Base-by-base conservation (phyloP, 2,329 filamentous ascomycete genomes). In the Stachybotrys echinatus region DNA sequence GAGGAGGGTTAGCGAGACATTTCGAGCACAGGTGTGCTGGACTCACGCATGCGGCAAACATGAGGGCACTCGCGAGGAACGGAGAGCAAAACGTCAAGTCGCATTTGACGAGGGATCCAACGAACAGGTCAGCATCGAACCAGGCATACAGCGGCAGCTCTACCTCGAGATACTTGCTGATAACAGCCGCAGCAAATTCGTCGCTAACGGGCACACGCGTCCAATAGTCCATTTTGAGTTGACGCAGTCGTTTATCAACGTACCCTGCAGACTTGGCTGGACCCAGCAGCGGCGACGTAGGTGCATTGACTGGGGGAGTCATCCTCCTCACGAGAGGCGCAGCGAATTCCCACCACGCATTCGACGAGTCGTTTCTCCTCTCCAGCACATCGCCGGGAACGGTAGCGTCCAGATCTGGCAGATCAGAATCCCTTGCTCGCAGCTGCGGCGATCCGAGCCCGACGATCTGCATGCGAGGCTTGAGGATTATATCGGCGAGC, bases 141-240 rank as follows among this genome's bases (percentile, higher is more conserved):
- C 65, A 49, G 3, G 65, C 67, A 6, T 70, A 55, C 1, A 70
- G 55, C 0, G 66, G 65, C 44, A 70, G 64, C 8, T 69, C 65
- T 6, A 62, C 64, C 43, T 54, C 50, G 1, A 69, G 54, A 37
- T 68, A 70, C 2, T 63, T 49, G 0, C 65, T 68, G 7, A 70
- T 61, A 20, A 60, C 55, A 17, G 54, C 51, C 1, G 64, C 65
- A 14, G 65, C 61, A 10, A 66, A 54, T 10, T 64, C 56, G 23
- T 64, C 52, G 3, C 54, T 45, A n/a, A 68, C 52, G 4, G 52
- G 20, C 1, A 69, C 54, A 20, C 61, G 52, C 17, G 68, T 67
- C 69, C 69, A 65, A 52, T 63, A 64, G 12, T 50, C 31, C 20
- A 70, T 59, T 3, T 59, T 39, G 2, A 65, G 48, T 2, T 48